phyloP scores from a whole-genome alignment of 495 filamentous ascomycete species.

The Daldinia vernicosa region DNA sequence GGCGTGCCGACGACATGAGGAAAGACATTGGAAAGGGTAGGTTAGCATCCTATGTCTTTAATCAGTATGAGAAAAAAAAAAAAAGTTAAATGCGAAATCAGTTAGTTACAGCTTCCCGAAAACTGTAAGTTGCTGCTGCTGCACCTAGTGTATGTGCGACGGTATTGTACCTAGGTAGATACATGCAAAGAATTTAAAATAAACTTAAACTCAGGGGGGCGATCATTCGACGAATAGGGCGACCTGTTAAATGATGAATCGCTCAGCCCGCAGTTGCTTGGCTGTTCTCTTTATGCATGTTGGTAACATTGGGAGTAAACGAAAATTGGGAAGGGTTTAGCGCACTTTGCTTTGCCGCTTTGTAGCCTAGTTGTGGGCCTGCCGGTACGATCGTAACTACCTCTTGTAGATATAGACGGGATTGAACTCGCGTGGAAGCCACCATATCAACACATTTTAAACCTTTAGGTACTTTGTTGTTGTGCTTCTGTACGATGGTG shows the following conservation, averaged over 20 bases:
- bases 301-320: background rate
- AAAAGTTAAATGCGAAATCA: background rate
- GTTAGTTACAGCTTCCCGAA: background rate
- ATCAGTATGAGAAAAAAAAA: background rate
- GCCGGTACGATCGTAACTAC: background rate
- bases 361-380: background rate
- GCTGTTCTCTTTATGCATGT: background rate
- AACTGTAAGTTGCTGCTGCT: background rate
- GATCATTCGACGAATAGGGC: background rate
- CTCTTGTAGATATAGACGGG: background rate
- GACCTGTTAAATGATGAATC: background rate
- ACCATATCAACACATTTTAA: background rate
- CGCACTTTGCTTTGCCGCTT: background rate
- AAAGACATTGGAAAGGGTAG: constrained; percentile 4
- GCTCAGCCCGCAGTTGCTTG: background rate
- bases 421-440: background rate
- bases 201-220: background rate
- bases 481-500: too few species aligned
- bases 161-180: background rate
- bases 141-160: background rate
- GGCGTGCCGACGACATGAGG: constrained; percentile 23
- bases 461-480: background rate
- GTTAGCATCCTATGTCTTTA: constrained; percentile 4
- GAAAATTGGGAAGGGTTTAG: background rate
- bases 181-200: background rate